Base-by-base conservation (phyloP, 805 yeast species). In the Starmerella potacharoeniae region DNA sequence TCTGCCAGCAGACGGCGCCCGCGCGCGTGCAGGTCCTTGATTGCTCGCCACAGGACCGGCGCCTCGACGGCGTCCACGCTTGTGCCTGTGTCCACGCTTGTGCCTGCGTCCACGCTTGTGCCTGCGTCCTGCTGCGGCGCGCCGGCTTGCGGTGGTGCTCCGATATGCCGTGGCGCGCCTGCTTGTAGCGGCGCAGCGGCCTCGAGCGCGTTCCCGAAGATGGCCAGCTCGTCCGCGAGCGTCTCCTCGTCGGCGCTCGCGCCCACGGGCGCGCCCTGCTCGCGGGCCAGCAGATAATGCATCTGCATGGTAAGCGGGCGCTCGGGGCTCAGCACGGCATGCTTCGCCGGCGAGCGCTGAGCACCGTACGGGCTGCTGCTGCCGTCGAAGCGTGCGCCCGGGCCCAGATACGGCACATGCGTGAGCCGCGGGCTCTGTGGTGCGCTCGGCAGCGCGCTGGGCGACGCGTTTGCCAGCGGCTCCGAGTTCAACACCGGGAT, bases 341-440 rank as follows among this genome's bases (percentile, higher is more conserved):
- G 8, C 31, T 17, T 46, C 11, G 16, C 7, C 16, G 49, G 49
- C 30, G 49, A 46, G 10, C 49, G 37, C 49, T 46, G 40, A 2
- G 49, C 49, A 2, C 49, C 49, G 30, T 33, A 46, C 8, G 49
- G 49, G 31, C 49, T 46, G 36, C 47, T 43, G 45, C 45, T 43
- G 16, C 47, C 36, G 31, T 31, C 35, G 47, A 42, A 22, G 13
- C 9, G 43, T 2, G 43, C 29, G 8, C 16, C 13, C 13, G 43
- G 43, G 7, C 11, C 35, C 22, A 22, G 22, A 3, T 22, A 22
- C 3, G 22, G 22, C 22, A 22, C 22, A 22, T 22, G 22, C 22
- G 22, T 2, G 22, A 22, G 22, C 22, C 22, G 22, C 22, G 22
- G 22, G 22, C 22, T 22, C 3, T 22, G 22, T 22, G 22, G 22